A percentile compares a stretch with the other conserved stretches of the same genome.
Conservation (phyloP, 176 grass and related monocot genomes). For the Musa itinerans region DNA sequence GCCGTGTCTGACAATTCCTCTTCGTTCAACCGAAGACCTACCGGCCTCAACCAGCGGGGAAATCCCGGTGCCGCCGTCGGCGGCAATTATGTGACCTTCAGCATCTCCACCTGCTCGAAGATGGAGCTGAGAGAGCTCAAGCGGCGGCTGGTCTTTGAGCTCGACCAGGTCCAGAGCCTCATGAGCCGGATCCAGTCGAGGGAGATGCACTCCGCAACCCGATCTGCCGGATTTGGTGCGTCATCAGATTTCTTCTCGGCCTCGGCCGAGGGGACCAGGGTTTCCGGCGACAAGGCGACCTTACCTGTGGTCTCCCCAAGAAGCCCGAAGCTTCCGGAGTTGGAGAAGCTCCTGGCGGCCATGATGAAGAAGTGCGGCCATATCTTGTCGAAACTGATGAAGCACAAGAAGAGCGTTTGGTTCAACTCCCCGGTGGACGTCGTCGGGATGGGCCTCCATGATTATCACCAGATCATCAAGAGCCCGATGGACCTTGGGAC, state of each 20-base stretch:
- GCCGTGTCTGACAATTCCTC: background rate
- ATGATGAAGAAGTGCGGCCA: conserved; percentile 67
- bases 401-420: conserved; percentile 79
- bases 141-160: conserved; percentile 51
- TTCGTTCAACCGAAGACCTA: background rate
- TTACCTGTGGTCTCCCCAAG: background rate
- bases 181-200: conserved; percentile 59
- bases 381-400: conserved; percentile 63
- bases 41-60: background rate
- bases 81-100: conserved; percentile 24
- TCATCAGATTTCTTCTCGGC: background rate
- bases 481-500: conserved; percentile 86
- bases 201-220: conserved; percentile 23
- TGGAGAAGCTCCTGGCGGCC: conserved; percentile 27
- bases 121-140: conserved; percentile 45
- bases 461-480: conserved; percentile 72
- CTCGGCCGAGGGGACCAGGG: background rate
- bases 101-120: conserved; percentile 21
- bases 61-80: background rate
- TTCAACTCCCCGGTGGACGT: conserved; percentile 83
- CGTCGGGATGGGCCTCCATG: conserved; percentile 56
- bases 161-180: conserved; percentile 63
- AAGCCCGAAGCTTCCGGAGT: background rate
- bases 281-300: background rate
- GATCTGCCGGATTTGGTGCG: background rate